phyloP scores from a whole-genome alignment of 768 basidiomycete genomes.

The Cystobasidium ongulense region DNA sequence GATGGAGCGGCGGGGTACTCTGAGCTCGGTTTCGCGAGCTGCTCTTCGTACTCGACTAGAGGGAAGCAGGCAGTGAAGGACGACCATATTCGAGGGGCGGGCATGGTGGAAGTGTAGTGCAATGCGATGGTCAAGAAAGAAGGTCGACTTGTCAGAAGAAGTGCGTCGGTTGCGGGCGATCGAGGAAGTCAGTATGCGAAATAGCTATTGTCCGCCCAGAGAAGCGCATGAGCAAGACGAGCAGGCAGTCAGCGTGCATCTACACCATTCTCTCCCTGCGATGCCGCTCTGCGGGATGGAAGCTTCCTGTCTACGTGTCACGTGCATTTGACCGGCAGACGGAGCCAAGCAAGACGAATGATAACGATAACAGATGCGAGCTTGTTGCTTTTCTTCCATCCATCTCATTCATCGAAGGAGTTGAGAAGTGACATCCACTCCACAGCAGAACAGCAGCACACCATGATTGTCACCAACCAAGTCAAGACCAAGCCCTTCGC shows the following conservation, averaged over 20 bases:
- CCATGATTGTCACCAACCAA: constrained; percentile 30
- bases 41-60: constrained; percentile 21
- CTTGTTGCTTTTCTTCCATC: too few species aligned
- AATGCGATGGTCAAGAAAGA: background rate
- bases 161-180: background rate
- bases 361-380: too few species aligned
- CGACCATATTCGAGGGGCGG: constrained; percentile 4
- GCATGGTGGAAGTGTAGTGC: background rate
- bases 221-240: too few species aligned
- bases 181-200: background rate
- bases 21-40: background rate
- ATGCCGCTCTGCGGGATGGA: too few species aligned
- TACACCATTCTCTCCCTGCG: too few species aligned
- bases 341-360: too few species aligned
- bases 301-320: too few species aligned
- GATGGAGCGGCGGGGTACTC: background rate
- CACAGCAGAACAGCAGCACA: background rate
- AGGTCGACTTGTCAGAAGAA: too few species aligned
- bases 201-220: background rate
- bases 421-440: too few species aligned
- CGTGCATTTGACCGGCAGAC: too few species aligned
- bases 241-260: too few species aligned
- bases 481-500: constrained; percentile 37
- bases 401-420: too few species aligned
- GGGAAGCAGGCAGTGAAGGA: constrained; percentile 4